Evolutionary conservation across 345 rosid species (phyloP), one percentile per base, ranked within the genome.

Genomic region (Corchorus olitorius): DNA sequence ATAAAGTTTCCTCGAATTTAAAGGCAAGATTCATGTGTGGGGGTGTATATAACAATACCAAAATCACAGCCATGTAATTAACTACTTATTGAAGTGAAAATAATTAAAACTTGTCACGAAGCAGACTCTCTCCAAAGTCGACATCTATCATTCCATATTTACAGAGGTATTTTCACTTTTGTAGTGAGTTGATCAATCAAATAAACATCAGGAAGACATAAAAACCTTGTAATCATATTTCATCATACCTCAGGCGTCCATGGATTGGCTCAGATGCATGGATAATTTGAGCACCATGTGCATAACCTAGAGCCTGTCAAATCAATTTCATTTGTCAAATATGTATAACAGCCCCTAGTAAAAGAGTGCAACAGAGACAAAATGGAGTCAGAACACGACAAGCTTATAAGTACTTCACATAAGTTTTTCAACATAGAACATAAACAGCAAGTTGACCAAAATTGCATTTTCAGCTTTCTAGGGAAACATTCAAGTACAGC

Each of bases 181-280:
- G 43, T 20, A 46, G 6, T 56, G 17, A 61, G 60, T 54, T 27
- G 15, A 39, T 55, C 27, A 1, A 59, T 35, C 22, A 52, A 59
- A 67, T 48, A 76, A 73, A 56, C 60, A 54, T 49, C 54, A 56
- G 54, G 27, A 61, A 58, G 33, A 41, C 56, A 50, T 0, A 48
- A 70, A 53, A 73, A 46, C 73, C 17, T 33, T 68, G 62, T 55
- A 80, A 65, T 16, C 35, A 73, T 61, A 77, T 72, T 69, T 41
- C 64, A 71, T 62, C 70, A 72, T 88, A 96, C 99, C 99, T 96
- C 85, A 93, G 80, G 13, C 97, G 94, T 76, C 98, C 99, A 82
- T 96, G 99, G 73, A 96, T 90, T 62, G 99, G 98, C 80, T 93
- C 97, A 27, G 92, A 75, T 69, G 98, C 99, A 70, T 92, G 99